Evolutionary conservation across 2,329 filamentous ascomycete species (phyloP).

Genomic region (Ceratocystis ficicola): DNA sequence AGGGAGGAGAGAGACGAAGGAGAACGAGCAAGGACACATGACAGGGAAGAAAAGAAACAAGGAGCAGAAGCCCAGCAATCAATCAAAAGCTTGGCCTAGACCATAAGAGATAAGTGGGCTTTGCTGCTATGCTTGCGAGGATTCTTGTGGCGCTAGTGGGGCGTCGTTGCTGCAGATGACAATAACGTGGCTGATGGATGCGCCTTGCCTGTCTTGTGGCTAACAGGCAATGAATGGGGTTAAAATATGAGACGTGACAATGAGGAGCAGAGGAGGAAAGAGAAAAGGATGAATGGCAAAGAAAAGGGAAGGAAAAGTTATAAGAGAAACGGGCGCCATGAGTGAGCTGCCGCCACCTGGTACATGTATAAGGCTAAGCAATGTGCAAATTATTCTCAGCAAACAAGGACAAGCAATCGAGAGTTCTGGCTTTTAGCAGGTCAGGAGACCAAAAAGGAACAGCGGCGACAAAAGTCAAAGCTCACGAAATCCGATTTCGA

Average conservation of each 20-base stretch:
- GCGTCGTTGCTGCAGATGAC: neutral
- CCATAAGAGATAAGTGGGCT: neutral
- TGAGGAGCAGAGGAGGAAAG: neutral
- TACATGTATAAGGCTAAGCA: neutral
- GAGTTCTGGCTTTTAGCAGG: neutral
- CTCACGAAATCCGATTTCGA: neutral
- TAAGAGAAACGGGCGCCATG: neutral
- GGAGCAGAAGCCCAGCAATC: slow-evolving; percentile 2
- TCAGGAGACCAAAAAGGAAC: neutral
- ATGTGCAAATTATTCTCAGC: neutral
- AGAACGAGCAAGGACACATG: neutral
- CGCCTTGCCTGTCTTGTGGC: neutral
- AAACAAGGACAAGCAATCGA: neutral
- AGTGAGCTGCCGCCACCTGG: too few species aligned
- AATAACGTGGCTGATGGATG: neutral
- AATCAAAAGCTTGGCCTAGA: slow-evolving; percentile 2
- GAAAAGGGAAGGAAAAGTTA: neutral
- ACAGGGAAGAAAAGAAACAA: neutral
- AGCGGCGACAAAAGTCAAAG: neutral
- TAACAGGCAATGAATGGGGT: neutral
- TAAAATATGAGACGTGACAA: neutral
- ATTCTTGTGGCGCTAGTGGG: neutral
- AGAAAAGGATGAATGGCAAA: neutral
- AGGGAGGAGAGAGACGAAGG: neutral
- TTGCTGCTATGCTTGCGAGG: neutral